These are phyloP conservation scores for Lentithecium fluviatile DNA, from an alignment of 495 filamentous ascomycete species.

Conservation along the genomic window DNA sequence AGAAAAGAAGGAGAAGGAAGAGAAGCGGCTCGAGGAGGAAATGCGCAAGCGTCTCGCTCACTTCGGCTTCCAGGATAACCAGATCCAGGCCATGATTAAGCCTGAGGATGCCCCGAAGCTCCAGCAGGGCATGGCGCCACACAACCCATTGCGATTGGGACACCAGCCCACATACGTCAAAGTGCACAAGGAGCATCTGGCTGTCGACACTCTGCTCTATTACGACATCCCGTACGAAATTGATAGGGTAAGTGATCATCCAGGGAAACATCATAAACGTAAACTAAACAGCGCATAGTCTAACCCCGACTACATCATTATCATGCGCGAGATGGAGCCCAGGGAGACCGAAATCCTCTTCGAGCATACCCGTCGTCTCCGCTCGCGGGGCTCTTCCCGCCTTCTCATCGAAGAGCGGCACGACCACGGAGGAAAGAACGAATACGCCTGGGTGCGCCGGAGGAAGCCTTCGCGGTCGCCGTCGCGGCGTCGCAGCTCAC, in stretches of 20 bases:
- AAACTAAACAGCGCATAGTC: conserved; percentile 24
- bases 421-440: conserved; percentile 27
- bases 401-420: conserved; percentile 42
- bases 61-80: conserved; percentile 43
- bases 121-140: conserved; percentile 21
- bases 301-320: conserved; percentile 44
- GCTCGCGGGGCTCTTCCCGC: conserved; percentile 25
- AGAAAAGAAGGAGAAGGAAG: conserved; percentile 36
- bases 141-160: conserved; percentile 22
- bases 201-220: conserved; percentile 43
- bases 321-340: conserved; percentile 44
- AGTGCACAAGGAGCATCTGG: conserved; percentile 42
- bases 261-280: background rate
- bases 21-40: conserved; percentile 30
- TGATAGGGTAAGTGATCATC: conserved; percentile 39
- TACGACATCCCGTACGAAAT: conserved; percentile 44
- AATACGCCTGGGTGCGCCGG: conserved; percentile 44
- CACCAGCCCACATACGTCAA: conserved; percentile 42
- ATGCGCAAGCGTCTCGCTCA: conserved; percentile 37
- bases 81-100: conserved; percentile 44
- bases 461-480: conserved; percentile 32
- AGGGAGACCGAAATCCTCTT: conserved; percentile 46
- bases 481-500: conserved; percentile 31
- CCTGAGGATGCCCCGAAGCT: conserved; percentile 37
- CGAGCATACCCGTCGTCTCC: conserved; percentile 45